These are phyloP conservation scores for Schizochytrium sp. DNA, from an alignment of 108 stramenopile species.

Conservation along the genomic window DNA sequence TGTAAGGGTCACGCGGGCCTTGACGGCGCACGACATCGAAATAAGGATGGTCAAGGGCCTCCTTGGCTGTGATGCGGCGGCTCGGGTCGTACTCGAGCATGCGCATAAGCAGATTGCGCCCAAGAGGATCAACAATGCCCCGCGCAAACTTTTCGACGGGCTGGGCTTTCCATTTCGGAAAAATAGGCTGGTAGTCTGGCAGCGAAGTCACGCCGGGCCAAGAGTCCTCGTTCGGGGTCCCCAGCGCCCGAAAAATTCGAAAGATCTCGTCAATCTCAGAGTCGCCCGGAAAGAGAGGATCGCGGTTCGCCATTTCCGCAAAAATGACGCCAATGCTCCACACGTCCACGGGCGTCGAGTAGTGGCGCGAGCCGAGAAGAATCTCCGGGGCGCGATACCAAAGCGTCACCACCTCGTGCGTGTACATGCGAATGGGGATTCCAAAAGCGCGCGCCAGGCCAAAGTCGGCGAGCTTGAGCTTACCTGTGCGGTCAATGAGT, in stretches of 20 bases:
- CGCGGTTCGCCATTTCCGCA: constrained; percentile 91
- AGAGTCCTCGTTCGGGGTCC: constrained; percentile 77
- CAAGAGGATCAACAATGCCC: constrained; percentile 39
- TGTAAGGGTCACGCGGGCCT: background rate
- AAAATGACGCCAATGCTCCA: constrained; percentile 94
- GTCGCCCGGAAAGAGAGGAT: constrained; percentile 90
- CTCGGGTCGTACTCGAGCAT: constrained; percentile 88
- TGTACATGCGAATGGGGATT: constrained; percentile 50
- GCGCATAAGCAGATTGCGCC: constrained; percentile 65
- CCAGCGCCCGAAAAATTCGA: constrained; percentile 88
- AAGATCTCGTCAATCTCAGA: constrained; percentile 96
- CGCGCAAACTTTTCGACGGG: background rate
- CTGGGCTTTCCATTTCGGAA: constrained; percentile 61
- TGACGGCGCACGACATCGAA: constrained; percentile 61
- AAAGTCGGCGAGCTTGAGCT: constrained; percentile 93
- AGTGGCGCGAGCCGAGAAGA: constrained; percentile 73
- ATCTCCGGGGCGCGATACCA: constrained; percentile 98
- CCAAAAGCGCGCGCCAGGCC: constrained; percentile 82
- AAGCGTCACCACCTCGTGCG: constrained; percentile 92
- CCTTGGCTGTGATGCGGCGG: constrained; percentile 73
- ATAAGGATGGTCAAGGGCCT: constrained; percentile 87
- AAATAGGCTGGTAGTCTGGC: constrained; percentile 73
- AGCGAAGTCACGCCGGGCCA: constrained; percentile 81
- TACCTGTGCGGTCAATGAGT: constrained; percentile 80
- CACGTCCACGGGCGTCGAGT: constrained; percentile 84